phyloP scores from a whole-genome alignment of 805 yeast species.

The Candida odintsovae region DNA sequence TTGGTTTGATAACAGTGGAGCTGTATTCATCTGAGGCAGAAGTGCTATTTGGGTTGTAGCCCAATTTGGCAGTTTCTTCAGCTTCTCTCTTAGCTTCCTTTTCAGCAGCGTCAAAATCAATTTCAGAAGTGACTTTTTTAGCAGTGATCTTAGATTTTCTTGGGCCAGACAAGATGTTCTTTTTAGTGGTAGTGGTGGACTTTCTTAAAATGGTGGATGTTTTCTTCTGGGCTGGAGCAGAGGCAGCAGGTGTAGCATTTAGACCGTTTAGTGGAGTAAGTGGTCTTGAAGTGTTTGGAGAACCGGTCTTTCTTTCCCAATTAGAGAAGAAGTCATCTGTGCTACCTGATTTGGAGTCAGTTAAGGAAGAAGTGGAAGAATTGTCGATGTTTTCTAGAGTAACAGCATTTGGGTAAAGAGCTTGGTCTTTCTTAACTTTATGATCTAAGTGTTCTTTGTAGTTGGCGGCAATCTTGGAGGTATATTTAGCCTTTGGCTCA shows the following conservation, averaged over 20 bases:
- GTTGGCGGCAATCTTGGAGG: slow-evolving; percentile 69
- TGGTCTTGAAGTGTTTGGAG: slow-evolving; percentile 29
- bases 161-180: slow-evolving; percentile 45
- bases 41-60: slow-evolving; percentile 33
- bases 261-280: slow-evolving; percentile 18
- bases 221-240: slow-evolving; percentile 20
- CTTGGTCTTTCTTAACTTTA: slow-evolving; percentile 60
- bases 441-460: slow-evolving; percentile 77
- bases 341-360: slow-evolving; percentile 36
- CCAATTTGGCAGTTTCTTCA: slow-evolving; percentile 47
- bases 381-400: slow-evolving; percentile 49
- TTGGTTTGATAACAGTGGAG: slow-evolving; percentile 14
- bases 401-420: slow-evolving; percentile 64
- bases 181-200: slow-evolving; percentile 23
- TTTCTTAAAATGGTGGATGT: slow-evolving; percentile 26
- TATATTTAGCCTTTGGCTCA: slow-evolving; percentile 75
- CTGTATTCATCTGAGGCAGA: slow-evolving; percentile 8
- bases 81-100: slow-evolving; percentile 80
- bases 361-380: slow-evolving; percentile 29
- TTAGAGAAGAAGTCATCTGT: slow-evolving; percentile 86
- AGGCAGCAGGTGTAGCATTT: slow-evolving; percentile 4
- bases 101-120: slow-evolving; percentile 64
- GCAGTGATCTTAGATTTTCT: slow-evolving; percentile 56
- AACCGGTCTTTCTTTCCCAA: slow-evolving; percentile 75
- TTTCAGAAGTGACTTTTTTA: slow-evolving; percentile 48